Evolutionary conservation across 768 basidiomycete genomes (phyloP), one percentile per base, ranked within the genome.

Genomic region (Naganishia antarctica): DNA sequence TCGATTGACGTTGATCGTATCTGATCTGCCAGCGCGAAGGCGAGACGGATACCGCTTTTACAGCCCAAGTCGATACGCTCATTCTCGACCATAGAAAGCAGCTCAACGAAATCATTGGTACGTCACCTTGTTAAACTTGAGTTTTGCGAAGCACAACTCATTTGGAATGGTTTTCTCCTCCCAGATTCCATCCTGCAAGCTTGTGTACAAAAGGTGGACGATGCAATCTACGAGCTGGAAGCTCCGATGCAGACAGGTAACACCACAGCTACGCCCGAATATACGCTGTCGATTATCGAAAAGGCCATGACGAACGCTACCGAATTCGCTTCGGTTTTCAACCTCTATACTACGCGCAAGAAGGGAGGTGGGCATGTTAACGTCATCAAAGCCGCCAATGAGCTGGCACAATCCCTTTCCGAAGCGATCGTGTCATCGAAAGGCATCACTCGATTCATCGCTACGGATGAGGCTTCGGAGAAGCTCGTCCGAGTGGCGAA

Each of bases 61-160:
- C 90, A 74, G 89, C 91, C n/a, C 91, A 98, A 77, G 92, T 99
- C 71, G 94, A 98, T 76, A 94, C 87, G 2, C 83, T 99, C 71
- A 93, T 99, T 66, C 81, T 99, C 61, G 96, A 99, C 74, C 88
- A 94, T 75, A 85, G 92, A 76, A 98, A 98, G 82, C 94, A 98
- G 79, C 82, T 99, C 69, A 98, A 99, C 78, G 84, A 91, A 71
- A 93, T 99, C 74, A 98, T 99, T 72, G 90, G 90, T 90, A 31
- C 40, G 80, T 76, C 23, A 41, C 25, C 13, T 16, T n/a, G 34
- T 45, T 8, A 40, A n/a, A 26, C 2, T 43, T 29, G 28, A 13
- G 0, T 59, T 43, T 26, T 15, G 51, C 16, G 46, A n/a, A n/a
- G n/a, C 50, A 60, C 25, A 25, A 25, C 25, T 16, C 13, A 53